These are phyloP conservation scores for Omphalotus guepiniiformis DNA, from an alignment of 768 basidiomycete genomes.

Conservation along the genomic window DNA sequence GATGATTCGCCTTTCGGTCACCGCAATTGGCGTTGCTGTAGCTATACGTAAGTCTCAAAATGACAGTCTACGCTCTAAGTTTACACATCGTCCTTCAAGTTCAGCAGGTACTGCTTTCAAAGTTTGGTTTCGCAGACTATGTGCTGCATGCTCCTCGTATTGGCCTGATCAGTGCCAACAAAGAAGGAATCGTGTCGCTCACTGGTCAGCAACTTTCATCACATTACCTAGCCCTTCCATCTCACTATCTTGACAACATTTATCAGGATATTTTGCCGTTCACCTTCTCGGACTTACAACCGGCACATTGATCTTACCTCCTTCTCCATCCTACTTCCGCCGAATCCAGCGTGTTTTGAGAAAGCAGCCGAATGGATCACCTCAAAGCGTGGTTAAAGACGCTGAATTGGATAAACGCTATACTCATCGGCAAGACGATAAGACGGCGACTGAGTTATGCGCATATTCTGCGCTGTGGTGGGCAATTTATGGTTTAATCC, in stretches of 20 bases:
- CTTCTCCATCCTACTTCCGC: slow-evolving; percentile 69
- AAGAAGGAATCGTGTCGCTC: slow-evolving; percentile 86
- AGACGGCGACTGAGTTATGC: slow-evolving; percentile 72
- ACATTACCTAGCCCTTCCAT: not conserved
- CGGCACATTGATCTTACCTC: slow-evolving; percentile 78
- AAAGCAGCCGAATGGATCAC: no score
- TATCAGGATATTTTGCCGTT: slow-evolving; percentile 81
- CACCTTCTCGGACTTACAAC: slow-evolving; percentile 81
- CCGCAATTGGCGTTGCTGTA: slow-evolving; percentile 57
- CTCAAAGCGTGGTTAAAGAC: slow-evolving; percentile 12
- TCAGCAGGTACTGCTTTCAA: slow-evolving; percentile 66
- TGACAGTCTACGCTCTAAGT: not conserved
- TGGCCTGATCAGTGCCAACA: slow-evolving; percentile 72
- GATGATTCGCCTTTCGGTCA: slow-evolving; percentile 51
- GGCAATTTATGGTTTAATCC: slow-evolving; percentile 23
- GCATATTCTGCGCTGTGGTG: slow-evolving; percentile 82
- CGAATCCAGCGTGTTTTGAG: slow-evolving; percentile 39
- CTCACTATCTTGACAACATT: not conserved
- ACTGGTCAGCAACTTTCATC: slow-evolving; percentile 39
- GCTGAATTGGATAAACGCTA: slow-evolving; percentile 13
- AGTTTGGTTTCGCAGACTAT: slow-evolving; percentile 53
- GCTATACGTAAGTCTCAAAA: slow-evolving; percentile 43
- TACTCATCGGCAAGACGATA: slow-evolving; percentile 56
- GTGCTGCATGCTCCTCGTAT: slow-evolving; percentile 62
- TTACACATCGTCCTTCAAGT: slow-evolving; percentile 35